These are phyloP conservation scores for Nakazawaea ernobii DNA, from an alignment of 805 yeast species.

Conservation along the genomic window DNA sequence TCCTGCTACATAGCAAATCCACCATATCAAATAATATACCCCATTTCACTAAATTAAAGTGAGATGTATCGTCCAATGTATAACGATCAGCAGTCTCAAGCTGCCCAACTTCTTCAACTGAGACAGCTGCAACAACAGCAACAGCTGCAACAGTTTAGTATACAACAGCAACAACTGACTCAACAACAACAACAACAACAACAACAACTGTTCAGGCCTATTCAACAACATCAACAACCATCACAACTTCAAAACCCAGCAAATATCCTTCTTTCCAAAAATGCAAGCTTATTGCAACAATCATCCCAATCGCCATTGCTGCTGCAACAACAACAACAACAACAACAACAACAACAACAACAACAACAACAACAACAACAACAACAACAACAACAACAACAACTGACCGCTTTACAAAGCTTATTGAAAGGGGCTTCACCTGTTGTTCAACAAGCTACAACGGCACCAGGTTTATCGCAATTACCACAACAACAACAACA, in stretches of 20 bases:
- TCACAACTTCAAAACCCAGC: constrained; percentile 10
- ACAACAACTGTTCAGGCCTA: constrained; percentile 13
- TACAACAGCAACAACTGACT: constrained; percentile 16
- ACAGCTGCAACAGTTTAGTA: constrained; percentile 15
- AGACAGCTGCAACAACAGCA: constrained; percentile 13
- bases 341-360: constrained; percentile 11
- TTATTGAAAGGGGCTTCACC: constrained; percentile 3
- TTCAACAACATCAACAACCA: constrained; percentile 15
- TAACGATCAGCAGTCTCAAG: constrained; percentile 12
- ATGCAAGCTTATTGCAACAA: constrained; percentile 12
- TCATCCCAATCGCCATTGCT: background rate
- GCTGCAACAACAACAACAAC: constrained; percentile 11
- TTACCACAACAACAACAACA: constrained; percentile 6
- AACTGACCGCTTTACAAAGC: constrained; percentile 3
- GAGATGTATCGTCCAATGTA: constrained; percentile 12
- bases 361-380: constrained; percentile 13
- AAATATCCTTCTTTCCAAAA: constrained; percentile 12
- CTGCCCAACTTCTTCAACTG: constrained; percentile 12
- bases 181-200: constrained; percentile 13
- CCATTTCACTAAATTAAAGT: background rate
- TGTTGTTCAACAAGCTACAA: constrained; percentile 5
- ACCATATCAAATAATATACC: background rate
- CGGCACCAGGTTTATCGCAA: constrained; percentile 15
- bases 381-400: constrained; percentile 11
- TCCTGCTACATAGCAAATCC: too few species aligned